Base-by-base conservation (phyloP, 352 stramenopile species). In the Phytophthora foliorum region DNA sequence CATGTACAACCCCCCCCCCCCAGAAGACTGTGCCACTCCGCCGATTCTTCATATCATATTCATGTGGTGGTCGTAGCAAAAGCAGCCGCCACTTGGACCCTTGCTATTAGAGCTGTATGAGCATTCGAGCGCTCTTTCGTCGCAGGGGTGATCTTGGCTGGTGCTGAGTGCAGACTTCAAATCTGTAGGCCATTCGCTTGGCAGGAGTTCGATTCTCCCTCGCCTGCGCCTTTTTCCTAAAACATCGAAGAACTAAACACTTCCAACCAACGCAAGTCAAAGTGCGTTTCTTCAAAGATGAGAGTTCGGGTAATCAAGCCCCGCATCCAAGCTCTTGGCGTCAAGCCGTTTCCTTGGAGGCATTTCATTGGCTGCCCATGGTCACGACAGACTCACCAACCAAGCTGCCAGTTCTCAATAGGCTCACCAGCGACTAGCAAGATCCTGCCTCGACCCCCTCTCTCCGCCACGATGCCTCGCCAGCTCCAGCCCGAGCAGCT, bases 181-280 rank as follows among this genome's bases (percentile, higher is more conserved):
- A 97, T 93, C 88, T 94, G 87, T 94, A 91, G 87, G 90, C 84
- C 85, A 89, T 89, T 95, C 79, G 73, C 69, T 77, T 91, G 84
- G 82, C 90, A 95, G 87, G 89, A 89, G 90, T 95, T 95, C 87
- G 86, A 97, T 95, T 93, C 88, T 89, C 90, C 87, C 88, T 95
- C 87, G 75, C 81, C 72, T 95, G 88, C 88, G 88, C 78, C 54
- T 88, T 89, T 88, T 81, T 73, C 31, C 46, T 69, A 63, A 60
- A 57, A 55, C 63, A 52, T 52, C 44, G 60, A 66, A 51, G 11
- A 54, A 51, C 48, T n/a, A n/a, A n/a, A n/a, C n/a, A n/a, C n/a
- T n/a, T n/a, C n/a, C n/a, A n/a, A n/a, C n/a, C n/a, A n/a, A n/a
- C n/a, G n/a, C n/a, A n/a, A n/a, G n/a, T n/a, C 16, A 42, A 11